A percentile compares a stretch with the other conserved stretches of the same genome.
phyloP scores from a whole-genome alignment of 345 rosid species.

The Gossypium longicalyx region DNA sequence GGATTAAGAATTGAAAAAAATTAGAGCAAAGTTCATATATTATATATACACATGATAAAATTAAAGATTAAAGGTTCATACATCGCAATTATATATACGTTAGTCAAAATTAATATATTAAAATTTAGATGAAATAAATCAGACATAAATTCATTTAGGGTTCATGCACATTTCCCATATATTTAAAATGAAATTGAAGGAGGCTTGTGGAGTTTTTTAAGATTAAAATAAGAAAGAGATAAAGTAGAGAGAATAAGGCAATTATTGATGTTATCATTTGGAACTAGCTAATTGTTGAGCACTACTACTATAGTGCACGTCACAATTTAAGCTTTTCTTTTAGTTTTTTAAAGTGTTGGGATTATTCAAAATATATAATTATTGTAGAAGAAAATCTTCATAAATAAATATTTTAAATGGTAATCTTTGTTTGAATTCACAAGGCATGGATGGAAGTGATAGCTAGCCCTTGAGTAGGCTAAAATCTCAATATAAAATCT shows the following conservation, averaged over 20 bases:
- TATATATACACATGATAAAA: fast-evolving
- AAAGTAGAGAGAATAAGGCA: not conserved
- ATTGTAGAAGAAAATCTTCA: not conserved
- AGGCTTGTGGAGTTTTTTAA: not conserved
- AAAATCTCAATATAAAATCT: not conserved
- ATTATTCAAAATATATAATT: no score
- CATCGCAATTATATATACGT: fast-evolving
- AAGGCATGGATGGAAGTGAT: not conserved
- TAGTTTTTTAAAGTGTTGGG: no score
- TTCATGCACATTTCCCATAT: not conserved
- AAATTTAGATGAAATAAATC: not conserved
- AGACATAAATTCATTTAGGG: not conserved
- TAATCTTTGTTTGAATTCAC: no score
- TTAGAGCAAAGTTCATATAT: no score
- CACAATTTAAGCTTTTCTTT: not conserved
- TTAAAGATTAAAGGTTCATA: no score
- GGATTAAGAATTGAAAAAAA: not conserved
- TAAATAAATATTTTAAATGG: not conserved
- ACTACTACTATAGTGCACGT: not conserved
- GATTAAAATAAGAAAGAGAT: not conserved
- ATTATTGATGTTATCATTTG: not conserved
- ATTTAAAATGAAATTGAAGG: not conserved
- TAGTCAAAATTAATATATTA: no score
- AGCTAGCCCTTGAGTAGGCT: not conserved
- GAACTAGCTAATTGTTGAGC: not conserved